Base-by-base conservation (phyloP, 2,329 filamentous ascomycete genomes). In the Emericellopsis cladophorae region DNA sequence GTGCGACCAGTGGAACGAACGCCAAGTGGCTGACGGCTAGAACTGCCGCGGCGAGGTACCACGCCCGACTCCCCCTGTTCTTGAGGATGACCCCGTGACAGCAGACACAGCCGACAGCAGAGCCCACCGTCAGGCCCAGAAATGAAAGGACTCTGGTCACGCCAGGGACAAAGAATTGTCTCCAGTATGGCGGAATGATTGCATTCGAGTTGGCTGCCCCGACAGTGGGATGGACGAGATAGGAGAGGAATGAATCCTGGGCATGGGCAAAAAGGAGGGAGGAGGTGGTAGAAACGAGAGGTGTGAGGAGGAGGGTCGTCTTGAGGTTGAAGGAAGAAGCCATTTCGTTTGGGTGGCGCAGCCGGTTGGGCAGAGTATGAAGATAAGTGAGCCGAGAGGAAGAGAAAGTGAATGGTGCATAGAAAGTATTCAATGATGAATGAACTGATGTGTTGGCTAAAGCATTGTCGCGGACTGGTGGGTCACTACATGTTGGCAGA, bases 261-360 rank as follows among this genome's bases (percentile, higher is more conserved):
- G 69, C 65, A 33, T 55, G 54, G 12, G 66, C 62, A 54, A 59
- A 68, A 48, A 63, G 57, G 39, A 72, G 56, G 1, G 66, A 61
- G 48, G 60, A 60, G 2, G 67, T 68, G 4, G 66, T 65, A n/a
- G 65, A 65, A 46, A 71, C 46, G 21, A 72, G 53, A 0, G 68
- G 68, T 2, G 65, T 56, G 15, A 66, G 48, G 36, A 68, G 60
- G 29, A 72, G 55, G 33, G 52, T 43, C 7, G 58, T 55, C 36
- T 58, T 49, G 50, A 66, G 60, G 33, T 47, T 44, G 14, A 52
- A 51, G 1, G 60, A 62, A 26, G 60, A 62, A 26, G 62, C 60
- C 63, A 65, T 66, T 41, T 12, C 43, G 40, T 21, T 21, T 21
- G 18, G 18, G 18, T 21, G 18, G 18, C 18, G 18, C 18, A 21